Evolutionary conservation across 768 basidiomycete species (phyloP).

Genomic region (Gloeostereum incarnatum): DNA sequence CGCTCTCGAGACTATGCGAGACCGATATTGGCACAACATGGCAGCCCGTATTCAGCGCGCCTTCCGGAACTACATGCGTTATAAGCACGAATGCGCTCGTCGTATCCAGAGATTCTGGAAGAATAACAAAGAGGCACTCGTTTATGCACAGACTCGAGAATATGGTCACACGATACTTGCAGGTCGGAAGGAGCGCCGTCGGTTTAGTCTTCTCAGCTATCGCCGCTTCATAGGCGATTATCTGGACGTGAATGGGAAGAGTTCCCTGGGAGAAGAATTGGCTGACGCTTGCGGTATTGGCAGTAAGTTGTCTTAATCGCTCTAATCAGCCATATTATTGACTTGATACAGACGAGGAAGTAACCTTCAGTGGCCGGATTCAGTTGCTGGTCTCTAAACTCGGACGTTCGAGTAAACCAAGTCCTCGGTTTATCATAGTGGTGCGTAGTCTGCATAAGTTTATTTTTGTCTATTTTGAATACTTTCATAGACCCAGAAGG

Average conservation of each 20-base stretch:
- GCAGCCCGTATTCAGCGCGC: conserved; percentile 93
- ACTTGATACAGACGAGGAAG: conserved; percentile 48
- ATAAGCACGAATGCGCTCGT: conserved; percentile 89
- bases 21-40: conserved; percentile 99
- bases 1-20: conserved; percentile 96
- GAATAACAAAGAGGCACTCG: conserved; percentile 91
- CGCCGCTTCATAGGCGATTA: conserved; percentile 96
- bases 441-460: conserved; percentile 37
- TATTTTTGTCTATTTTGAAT: conserved; percentile 2
- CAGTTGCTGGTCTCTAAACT: conserved; percentile 82
- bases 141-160: conserved; percentile 85
- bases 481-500: conserved; percentile 63
- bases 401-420: conserved; percentile 82
- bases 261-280: conserved; percentile 69
- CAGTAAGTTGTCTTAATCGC: conserved; percentile 33
- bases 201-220: conserved; percentile 91
- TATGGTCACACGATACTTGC: conserved; percentile 91
- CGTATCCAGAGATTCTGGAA: conserved; percentile 99
- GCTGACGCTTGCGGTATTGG: conserved; percentile 63
- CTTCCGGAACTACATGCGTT: conserved; percentile 91
- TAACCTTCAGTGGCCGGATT: conserved; percentile 74
- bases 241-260: conserved; percentile 79
- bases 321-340: background rate
- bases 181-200: conserved; percentile 84
- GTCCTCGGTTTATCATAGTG: conserved; percentile 83